Conservation (phyloP, 2,329 filamentous ascomycete genomes). For the Hymenoscyphus occultus region DNA sequence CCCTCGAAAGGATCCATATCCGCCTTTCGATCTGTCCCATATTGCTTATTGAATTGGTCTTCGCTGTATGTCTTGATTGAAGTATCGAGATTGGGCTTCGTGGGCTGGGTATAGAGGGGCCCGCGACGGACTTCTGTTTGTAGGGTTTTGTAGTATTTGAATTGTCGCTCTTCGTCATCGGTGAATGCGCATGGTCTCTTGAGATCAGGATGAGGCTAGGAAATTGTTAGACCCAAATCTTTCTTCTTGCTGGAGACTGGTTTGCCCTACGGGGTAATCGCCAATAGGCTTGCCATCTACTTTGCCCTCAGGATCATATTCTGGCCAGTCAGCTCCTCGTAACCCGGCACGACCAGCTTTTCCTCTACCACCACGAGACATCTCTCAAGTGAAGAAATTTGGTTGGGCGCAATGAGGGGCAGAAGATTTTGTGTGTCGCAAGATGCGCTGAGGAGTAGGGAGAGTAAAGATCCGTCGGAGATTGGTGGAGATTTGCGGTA, state of each 20-base stretch:
- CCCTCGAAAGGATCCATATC: conserved; percentile 60
- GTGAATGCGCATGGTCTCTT: conserved; percentile 41
- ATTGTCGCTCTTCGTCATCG: conserved; percentile 44
- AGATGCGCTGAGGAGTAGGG: neutral
- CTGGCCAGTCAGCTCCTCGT: conserved; percentile 35
- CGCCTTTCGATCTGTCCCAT: conserved; percentile 34
- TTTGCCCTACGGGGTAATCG: conserved; percentile 44
- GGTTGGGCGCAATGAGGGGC: neutral
- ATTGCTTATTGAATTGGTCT: conserved; percentile 38
- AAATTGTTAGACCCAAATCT: conserved; percentile 3
- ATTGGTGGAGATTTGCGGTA: neutral
- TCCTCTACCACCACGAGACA: conserved; percentile 36
- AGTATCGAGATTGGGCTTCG: conserved; percentile 36
- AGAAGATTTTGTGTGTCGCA: neutral
- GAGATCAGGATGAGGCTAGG: conserved; percentile 34
- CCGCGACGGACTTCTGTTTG: conserved; percentile 57
- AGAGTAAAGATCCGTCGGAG: neutral
- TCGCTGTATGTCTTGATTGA: conserved; percentile 42
- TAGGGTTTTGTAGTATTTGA: conserved; percentile 49
- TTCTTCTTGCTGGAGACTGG: neutral
- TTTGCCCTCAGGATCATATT: conserved; percentile 29
- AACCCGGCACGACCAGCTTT: conserved; percentile 25
- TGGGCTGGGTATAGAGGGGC: conserved; percentile 48
- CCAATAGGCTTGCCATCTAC: conserved; percentile 43
- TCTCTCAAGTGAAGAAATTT: neutral